Evolutionary conservation across 2,329 filamentous ascomycete species (phyloP), one percentile per base, ranked within the genome.

Genomic region (Diaporthe citrichinensis): DNA sequence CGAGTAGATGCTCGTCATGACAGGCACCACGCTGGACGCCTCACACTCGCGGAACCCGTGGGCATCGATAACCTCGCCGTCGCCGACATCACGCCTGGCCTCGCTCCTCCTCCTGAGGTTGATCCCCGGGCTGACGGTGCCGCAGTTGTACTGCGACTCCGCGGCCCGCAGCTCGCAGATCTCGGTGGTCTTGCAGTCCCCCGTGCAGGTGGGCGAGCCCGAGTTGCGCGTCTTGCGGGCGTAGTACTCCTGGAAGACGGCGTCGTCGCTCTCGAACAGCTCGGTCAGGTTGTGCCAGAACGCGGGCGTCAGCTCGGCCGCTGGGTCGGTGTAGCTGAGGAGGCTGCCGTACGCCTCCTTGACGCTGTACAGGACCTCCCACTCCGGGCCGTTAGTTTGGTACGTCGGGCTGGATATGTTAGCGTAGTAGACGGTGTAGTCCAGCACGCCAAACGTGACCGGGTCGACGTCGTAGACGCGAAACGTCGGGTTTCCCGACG

Each of bases 401-500:
- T 86, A 90, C 12, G 81, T 79, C 0, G 86, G 81, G 51, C 85
- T 81, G 57, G 80, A 84, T 82, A 90, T 87, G 79, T 91, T 86
- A 73, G 90, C 88, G 31, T 87, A 86, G 81, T 91, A 92, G 1
- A 87, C 88, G 5, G 86, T 88, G 44, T 84, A 83, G 73, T 92
- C 90, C 1, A 91, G 81, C 12, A 92, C 84, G 58, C 83, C 88
- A 78, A 88, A 92, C 0, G 89, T 91, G 12, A 85, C 86, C 0
- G 90, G 88, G 78, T 92, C 90, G 74, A 92, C 86, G 23, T 88
- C 85, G 82, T 92, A 91, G 57, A 92, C 86, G 65, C 89, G 88
- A 82, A 92, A 92, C 4, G 89, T 86, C 0, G 90, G 88, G 77
- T 89, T 86, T 41, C 88, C 90, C 1, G 87, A 89, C 1, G 85